A percentile compares a stretch with the other conserved stretches of the same genome.
Conservation (phyloP, 2,329 filamentous ascomycete species). For the Ophiocordyceps robertsii region DNA sequence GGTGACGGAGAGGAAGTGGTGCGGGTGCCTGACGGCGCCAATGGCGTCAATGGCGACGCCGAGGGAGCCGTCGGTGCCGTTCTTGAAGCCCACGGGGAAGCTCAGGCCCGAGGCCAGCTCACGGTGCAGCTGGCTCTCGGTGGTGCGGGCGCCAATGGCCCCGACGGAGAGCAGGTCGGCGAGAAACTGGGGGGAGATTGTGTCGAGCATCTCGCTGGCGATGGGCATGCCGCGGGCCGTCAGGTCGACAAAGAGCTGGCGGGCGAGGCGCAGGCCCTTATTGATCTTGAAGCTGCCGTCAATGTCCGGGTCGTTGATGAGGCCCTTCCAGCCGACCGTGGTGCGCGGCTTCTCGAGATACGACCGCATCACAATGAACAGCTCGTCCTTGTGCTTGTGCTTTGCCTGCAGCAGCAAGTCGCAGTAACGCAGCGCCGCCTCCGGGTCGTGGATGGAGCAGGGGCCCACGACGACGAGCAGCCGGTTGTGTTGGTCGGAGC, state of each 20-base stretch:
- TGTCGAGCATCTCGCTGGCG: slow-evolving; percentile 95
- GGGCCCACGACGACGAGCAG: slow-evolving; percentile 74
- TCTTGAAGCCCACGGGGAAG: slow-evolving; percentile 99
- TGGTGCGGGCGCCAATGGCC: slow-evolving; percentile 90
- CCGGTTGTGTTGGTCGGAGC: slow-evolving; percentile 45
- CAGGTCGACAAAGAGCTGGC: slow-evolving; percentile 86
- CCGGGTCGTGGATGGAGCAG: slow-evolving; percentile 93
- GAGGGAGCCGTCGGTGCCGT: slow-evolving; percentile 86
- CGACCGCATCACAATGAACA: slow-evolving; percentile 92
- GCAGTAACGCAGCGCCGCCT: slow-evolving; percentile 86
- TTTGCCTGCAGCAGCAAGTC: slow-evolving; percentile 67
- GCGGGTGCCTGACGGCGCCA: slow-evolving; percentile 78
- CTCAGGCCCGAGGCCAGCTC: slow-evolving; percentile 87
- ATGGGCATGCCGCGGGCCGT: slow-evolving; percentile 90
- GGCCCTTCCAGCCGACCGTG: slow-evolving; percentile 95
- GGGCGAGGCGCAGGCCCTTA: slow-evolving; percentile 77
- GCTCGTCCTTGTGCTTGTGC: slow-evolving; percentile 76
- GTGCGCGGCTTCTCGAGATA: slow-evolving; percentile 98
- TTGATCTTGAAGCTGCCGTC: slow-evolving; percentile 99
- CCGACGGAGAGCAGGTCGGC: slow-evolving; percentile 85
- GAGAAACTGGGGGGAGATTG: slow-evolving; percentile 93
- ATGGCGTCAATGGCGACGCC: slow-evolving; percentile 91
- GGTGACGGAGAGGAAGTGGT: slow-evolving; percentile 95
- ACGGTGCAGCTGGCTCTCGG: slow-evolving; percentile 88
- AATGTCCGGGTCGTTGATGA: slow-evolving; percentile 98